These are phyloP conservation scores for Plasmodium vivax DNA, from an alignment of 169 alveolate genomes.

Conservation along the genomic window DNA sequence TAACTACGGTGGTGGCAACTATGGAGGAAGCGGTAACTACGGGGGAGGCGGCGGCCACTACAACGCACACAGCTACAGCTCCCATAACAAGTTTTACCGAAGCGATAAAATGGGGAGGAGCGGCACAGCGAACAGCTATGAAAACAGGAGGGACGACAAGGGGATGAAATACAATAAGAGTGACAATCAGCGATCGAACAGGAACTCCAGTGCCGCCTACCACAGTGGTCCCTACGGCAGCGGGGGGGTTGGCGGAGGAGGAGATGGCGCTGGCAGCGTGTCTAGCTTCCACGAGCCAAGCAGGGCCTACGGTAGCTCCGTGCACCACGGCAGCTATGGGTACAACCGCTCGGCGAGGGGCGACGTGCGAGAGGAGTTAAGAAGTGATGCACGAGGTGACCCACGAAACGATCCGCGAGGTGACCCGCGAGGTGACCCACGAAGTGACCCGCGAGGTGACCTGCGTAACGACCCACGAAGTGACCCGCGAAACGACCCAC, in stretches of 20 bases:
- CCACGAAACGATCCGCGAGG: no score
- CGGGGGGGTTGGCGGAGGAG: neutral
- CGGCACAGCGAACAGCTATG: neutral
- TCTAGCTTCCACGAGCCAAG: neutral
- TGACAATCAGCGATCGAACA: slow-evolving; percentile 7
- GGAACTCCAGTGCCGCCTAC: neutral
- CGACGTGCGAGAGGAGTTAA: neutral
- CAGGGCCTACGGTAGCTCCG: neutral
- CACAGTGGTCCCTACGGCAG: slow-evolving; percentile 21
- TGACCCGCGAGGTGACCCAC: neutral
- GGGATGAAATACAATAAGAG: neutral
- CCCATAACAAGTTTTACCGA: neutral
- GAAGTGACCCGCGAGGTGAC: neutral
- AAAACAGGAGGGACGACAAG: slow-evolving; percentile 25
- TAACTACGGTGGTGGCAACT: no score
- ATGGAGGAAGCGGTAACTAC: neutral
- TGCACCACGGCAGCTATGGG: neutral
- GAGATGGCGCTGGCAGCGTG: neutral
- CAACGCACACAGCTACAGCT: neutral
- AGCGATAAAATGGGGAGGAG: slow-evolving; percentile 14
- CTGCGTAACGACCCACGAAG: no score
- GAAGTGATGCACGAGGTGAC: no score
- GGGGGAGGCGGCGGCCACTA: neutral
- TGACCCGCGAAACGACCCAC: no score
- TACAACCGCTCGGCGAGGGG: slow-evolving; percentile 2